phyloP scores from a whole-genome alignment of 257 asterid genomes.

The Capsicum rhomboideum region DNA sequence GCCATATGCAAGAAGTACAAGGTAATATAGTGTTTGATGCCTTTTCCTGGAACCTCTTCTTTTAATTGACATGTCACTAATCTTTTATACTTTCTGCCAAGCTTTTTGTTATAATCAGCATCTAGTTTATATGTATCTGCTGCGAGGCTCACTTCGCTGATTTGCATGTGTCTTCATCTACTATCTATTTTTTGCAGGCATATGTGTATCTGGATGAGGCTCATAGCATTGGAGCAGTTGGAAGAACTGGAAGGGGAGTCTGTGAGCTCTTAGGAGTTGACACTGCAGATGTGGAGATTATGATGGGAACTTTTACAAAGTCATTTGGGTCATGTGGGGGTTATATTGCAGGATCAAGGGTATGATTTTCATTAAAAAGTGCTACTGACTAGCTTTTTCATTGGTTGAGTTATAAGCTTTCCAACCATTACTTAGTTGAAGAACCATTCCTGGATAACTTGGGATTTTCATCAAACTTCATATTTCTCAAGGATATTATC shows the following conservation, averaged over 20 bases:
- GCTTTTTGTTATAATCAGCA: neutral
- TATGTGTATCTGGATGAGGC: constrained; percentile 93
- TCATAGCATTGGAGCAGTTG: constrained; percentile 97
- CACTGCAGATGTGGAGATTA: constrained; percentile 83
- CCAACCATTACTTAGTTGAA: neutral
- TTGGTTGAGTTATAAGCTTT: neutral
- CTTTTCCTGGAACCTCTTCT: neutral
- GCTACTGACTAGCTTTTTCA: neutral
- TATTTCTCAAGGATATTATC: neutral
- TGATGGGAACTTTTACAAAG: constrained; percentile 99
- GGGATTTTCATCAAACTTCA: neutral
- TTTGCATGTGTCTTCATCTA: neutral
- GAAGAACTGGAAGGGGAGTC: constrained; percentile 89
- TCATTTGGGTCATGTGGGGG: constrained; percentile 99
- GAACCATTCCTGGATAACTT: neutral
- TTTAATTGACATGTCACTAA: neutral
- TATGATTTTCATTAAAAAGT: constrained; percentile 7
- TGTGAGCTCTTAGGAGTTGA: constrained; percentile 97
- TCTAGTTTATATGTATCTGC: neutral
- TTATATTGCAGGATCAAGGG: constrained; percentile 93
- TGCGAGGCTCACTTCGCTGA: neutral
- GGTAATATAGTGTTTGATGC: constrained; percentile 28
- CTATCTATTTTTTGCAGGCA: constrained; percentile 36
- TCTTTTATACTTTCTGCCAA: neutral
- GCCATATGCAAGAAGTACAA: constrained; percentile 90